A percentile compares a stretch with the other conserved stretches of the same genome.
These are phyloP conservation scores for Agrostemma githago DNA, from an alignment of 148 eudicot genomes.

Conservation along the genomic window DNA sequence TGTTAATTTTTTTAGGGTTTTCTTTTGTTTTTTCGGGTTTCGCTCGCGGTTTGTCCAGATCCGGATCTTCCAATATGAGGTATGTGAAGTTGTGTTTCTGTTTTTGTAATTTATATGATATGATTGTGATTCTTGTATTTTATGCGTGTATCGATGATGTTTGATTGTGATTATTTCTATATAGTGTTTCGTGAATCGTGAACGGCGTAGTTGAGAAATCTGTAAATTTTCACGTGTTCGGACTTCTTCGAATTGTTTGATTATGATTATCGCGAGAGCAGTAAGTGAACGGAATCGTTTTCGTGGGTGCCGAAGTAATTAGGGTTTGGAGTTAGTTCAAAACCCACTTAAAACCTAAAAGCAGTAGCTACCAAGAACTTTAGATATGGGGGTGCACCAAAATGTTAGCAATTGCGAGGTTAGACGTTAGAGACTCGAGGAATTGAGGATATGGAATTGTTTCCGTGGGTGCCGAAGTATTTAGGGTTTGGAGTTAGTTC, in stretches of 20 bases:
- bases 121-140: neutral
- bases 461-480: neutral
- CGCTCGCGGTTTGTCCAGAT: slow-evolving; percentile 5
- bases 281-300: neutral
- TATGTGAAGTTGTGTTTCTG: neutral
- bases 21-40: neutral
- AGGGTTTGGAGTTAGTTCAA: neutral
- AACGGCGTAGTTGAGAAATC: no score
- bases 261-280: neutral
- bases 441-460: no score
- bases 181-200: neutral
- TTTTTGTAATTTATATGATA: neutral
- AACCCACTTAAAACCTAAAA: no score
- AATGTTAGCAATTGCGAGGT: no score
- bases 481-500: neutral
- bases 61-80: slow-evolving; percentile 23
- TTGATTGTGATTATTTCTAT: neutral
- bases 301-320: neutral
- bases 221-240: no score
- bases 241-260: neutral
- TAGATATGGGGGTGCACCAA: no score
- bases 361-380: no score
- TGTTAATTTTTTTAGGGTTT: no score
- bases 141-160: neutral
- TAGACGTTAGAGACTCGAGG: no score